Percentiles rank a stretch among this genome's conserved stretches.
phyloP scores from a whole-genome alignment of 2,329 filamentous ascomycete genomes.

The Fusarium sp. region DNA sequence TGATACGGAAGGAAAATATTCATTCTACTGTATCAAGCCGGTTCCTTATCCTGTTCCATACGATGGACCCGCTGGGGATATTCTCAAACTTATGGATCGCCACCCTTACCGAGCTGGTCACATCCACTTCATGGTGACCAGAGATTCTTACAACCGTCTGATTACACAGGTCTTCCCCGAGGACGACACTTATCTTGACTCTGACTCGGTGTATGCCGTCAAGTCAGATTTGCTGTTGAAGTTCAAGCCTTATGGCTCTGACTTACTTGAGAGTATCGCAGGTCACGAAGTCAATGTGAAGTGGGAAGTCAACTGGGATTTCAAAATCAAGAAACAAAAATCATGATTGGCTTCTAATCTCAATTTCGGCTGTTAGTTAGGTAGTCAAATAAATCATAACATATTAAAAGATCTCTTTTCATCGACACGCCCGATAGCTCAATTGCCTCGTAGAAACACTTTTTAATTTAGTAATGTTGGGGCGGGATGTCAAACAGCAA shows the following conservation, averaged over 20 bases:
- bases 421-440: no score
- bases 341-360: accelerated
- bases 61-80: not conserved
- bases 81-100: not conserved
- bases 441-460: no score
- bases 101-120: not conserved
- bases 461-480: no score
- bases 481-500: no score
- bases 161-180: not conserved
- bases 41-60: not conserved
- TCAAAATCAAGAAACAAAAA: not conserved
- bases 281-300: not conserved
- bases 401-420: no score
- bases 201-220: not conserved
- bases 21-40: not conserved
- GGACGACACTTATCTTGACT: not conserved
- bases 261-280: accelerated
- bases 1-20: not conserved
- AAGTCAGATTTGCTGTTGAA: not conserved
- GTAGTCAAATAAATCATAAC: no score
- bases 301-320: not conserved
- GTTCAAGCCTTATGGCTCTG: accelerated
- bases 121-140: not conserved
- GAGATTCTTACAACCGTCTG: accelerated
- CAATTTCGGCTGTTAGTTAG: no score